Percentiles rank a stretch among this genome's conserved stretches.
Conservation (phyloP, 1,284 basidiomycete genomes). For the Fomitopsis pinicola region DNA sequence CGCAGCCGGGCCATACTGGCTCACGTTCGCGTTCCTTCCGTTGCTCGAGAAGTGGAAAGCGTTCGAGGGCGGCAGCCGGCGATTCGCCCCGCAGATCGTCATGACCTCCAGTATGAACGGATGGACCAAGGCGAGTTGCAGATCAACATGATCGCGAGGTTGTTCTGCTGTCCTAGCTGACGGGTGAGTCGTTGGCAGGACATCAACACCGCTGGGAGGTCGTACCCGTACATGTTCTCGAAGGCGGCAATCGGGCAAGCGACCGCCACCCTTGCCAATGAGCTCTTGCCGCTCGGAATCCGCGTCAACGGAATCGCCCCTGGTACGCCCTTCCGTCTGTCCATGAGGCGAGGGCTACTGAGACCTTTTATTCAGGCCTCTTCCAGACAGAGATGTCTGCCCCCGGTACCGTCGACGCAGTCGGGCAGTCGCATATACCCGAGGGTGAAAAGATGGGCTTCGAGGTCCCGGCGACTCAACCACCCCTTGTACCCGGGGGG, state of each 20-base stretch:
- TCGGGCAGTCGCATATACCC: constrained; percentile 30
- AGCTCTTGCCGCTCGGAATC: constrained; percentile 47
- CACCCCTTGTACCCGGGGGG: constrained; percentile 8
- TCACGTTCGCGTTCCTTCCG: constrained; percentile 48
- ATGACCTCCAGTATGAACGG: constrained; percentile 54
- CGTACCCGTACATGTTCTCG: constrained; percentile 46
- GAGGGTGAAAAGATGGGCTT: constrained; percentile 22
- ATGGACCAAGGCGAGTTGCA: constrained; percentile 41
- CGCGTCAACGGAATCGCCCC: constrained; percentile 55
- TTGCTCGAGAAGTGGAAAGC: constrained; percentile 44
- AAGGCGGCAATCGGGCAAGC: constrained; percentile 49
- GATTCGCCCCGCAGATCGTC: constrained; percentile 44
- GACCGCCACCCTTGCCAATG: constrained; percentile 45
- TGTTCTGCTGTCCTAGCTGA: background rate
- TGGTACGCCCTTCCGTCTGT: constrained; percentile 20
- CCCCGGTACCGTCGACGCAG: constrained; percentile 26
- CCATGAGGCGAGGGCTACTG: background rate
- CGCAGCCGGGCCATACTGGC: constrained; percentile 45
- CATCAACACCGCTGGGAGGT: constrained; percentile 34
- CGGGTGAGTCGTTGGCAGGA: constrained; percentile 25
- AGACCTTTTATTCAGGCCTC: constrained; percentile 15
- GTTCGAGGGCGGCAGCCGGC: constrained; percentile 18
- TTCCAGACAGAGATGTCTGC: constrained; percentile 33
- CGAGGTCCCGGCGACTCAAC: constrained; percentile 31
- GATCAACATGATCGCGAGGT: background rate